A percentile compares a stretch with the other conserved stretches of the same genome.
These are phyloP conservation scores for Dothidotthia symphoricarpi DNA, from an alignment of 2,329 filamentous ascomycete species.

Conservation along the genomic window DNA sequence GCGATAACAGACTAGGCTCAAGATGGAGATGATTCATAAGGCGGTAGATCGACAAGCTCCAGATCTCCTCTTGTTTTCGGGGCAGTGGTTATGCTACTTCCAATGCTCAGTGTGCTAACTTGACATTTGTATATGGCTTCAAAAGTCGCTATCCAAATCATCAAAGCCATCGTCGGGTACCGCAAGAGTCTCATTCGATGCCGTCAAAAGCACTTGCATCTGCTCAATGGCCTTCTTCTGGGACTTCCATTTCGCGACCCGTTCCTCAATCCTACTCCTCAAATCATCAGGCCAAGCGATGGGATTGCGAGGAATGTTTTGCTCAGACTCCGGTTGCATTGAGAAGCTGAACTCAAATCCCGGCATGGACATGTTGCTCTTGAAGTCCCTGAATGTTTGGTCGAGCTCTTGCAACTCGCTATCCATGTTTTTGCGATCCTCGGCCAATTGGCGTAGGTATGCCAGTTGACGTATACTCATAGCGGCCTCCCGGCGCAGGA, in stretches of 20 bases:
- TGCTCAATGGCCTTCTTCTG: constrained; percentile 19
- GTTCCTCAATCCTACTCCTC: constrained; percentile 8
- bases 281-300: constrained; percentile 26
- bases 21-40: too few relatives aligned
- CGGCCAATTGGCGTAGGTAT: constrained; percentile 18
- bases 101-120: too few relatives aligned
- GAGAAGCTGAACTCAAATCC: constrained; percentile 4
- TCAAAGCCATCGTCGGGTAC: constrained; percentile 32
- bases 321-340: not conserved
- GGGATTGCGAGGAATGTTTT: constrained; percentile 16
- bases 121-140: too few relatives aligned
- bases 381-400: constrained; percentile 12
- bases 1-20: too few relatives aligned
- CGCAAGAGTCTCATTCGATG: constrained; percentile 20
- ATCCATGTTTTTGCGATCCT: constrained; percentile 21
- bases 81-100: too few relatives aligned
- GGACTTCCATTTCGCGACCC: constrained; percentile 24
- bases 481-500: constrained; percentile 27
- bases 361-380: constrained; percentile 12
- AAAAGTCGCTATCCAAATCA: constrained; percentile 16
- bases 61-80: too few relatives aligned
- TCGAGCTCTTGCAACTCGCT: constrained; percentile 9
- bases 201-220: constrained; percentile 16
- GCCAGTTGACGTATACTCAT: constrained; percentile 13
- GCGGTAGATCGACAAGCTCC: too few relatives aligned